Conservation (phyloP, 257 asterid species). For the Agastache rugosa region DNA sequence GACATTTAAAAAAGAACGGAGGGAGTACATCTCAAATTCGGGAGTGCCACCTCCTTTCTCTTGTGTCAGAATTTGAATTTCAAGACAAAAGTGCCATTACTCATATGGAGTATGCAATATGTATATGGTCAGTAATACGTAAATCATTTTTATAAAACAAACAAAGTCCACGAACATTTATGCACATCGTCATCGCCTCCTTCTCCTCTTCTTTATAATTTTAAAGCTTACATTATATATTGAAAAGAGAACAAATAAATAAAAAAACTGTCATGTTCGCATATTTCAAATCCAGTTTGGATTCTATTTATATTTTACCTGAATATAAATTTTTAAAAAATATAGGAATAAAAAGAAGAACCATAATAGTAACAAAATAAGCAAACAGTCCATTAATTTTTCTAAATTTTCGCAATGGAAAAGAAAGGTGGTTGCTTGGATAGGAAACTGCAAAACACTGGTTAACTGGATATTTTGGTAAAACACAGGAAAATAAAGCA, state of each 20-base stretch:
- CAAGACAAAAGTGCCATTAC: too few relatives aligned
- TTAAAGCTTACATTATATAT: neutral
- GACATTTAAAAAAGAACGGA: too few relatives aligned
- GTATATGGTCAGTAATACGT: too few relatives aligned
- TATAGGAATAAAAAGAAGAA: neutral
- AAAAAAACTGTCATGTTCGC: neutral
- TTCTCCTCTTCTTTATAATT: neutral
- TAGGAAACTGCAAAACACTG: neutral
- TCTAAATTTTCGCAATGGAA: neutral
- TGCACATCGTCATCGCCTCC: neutral
- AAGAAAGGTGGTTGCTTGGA: neutral
- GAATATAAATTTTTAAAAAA: neutral
- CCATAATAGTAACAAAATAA: neutral
- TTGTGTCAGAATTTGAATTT: too few relatives aligned
- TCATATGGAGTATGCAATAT: too few relatives aligned
- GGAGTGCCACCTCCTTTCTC: too few relatives aligned
- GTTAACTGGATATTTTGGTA: conserved; percentile 1
- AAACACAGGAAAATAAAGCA: conserved; percentile 24
- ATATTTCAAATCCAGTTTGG: neutral
- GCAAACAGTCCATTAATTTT: neutral
- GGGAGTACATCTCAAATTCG: too few relatives aligned
- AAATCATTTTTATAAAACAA: neutral
- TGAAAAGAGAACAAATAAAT: too few relatives aligned
- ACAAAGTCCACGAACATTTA: neutral
- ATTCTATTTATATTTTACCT: neutral